Percentiles rank a stretch among this genome's conserved stretches.
phyloP scores from a whole-genome alignment of 2,329 filamentous ascomycete species.

The Scytalidium sp. region DNA sequence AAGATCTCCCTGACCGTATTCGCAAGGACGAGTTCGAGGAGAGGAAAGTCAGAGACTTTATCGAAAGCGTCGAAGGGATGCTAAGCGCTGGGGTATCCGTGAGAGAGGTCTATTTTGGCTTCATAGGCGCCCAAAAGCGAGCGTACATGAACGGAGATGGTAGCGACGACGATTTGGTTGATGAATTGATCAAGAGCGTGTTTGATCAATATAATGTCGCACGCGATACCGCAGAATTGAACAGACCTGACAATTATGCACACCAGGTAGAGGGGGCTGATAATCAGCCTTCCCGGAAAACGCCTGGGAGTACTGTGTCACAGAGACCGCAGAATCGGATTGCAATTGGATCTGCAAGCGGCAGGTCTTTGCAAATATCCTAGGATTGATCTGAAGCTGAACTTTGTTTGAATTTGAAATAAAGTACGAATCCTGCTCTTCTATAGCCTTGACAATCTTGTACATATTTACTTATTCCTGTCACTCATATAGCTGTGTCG shows the following conservation, averaged over 20 bases:
- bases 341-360: neutral
- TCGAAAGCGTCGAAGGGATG: conserved; percentile 51
- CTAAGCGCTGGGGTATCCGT: conserved; percentile 22
- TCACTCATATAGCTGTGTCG: too few relatives aligned
- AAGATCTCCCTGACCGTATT: conserved; percentile 45
- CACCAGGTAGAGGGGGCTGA: conserved; percentile 13
- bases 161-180: conserved; percentile 13
- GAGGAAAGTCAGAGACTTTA: conserved; percentile 47
- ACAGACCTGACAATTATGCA: conserved; percentile 19
- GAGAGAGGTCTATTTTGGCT: conserved; percentile 7
- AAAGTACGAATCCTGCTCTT: too few relatives aligned
- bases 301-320: too few relatives aligned
- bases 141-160: neutral
- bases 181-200: conserved; percentile 17
- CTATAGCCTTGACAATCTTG: too few relatives aligned
- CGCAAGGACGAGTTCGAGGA: conserved; percentile 45
- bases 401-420: too few relatives aligned
- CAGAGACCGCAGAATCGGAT: neutral
- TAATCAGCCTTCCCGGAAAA: too few relatives aligned
- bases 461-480: too few relatives aligned
- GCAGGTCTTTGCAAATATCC: neutral
- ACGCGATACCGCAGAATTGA: conserved; percentile 24
- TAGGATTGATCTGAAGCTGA: too few relatives aligned
- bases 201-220: conserved; percentile 23
- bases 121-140: neutral